Percentiles rank a stretch among this genome's conserved stretches.
These are phyloP conservation scores for Candida krabiensis DNA, from an alignment of 805 yeast genomes.

Conservation along the genomic window DNA sequence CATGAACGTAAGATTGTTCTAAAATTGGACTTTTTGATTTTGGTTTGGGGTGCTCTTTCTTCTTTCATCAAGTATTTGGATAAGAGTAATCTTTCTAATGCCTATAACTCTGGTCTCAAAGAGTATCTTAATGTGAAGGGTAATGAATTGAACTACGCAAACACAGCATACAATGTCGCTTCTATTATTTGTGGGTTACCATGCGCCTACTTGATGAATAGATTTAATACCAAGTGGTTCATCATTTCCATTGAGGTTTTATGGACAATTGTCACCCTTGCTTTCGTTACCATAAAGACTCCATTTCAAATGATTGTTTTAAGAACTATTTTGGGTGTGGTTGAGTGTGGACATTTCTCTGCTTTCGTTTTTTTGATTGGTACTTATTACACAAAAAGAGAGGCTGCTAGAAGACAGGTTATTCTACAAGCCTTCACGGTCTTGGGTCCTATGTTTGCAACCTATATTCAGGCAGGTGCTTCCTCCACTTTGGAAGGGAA, in stretches of 20 bases:
- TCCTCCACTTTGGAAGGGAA: constrained; percentile 26
- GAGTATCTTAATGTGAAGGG: constrained; percentile 33
- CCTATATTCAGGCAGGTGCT: constrained; percentile 45
- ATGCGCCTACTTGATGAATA: constrained; percentile 53
- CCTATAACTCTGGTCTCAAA: constrained; percentile 63
- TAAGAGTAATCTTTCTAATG: constrained; percentile 50
- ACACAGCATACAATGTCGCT: constrained; percentile 38
- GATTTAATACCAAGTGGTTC: constrained; percentile 52
- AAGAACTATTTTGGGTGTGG: constrained; percentile 64
- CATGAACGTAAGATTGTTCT: background rate
- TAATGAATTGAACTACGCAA: constrained; percentile 31
- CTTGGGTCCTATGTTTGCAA: constrained; percentile 55
- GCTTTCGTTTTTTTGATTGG: constrained; percentile 61
- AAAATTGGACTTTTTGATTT: background rate
- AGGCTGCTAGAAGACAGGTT: constrained; percentile 60
- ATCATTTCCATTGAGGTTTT: constrained; percentile 57
- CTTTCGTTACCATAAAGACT: constrained; percentile 48
- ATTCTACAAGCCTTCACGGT: constrained; percentile 62
- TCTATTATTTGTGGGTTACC: constrained; percentile 63
- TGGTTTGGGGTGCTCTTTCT: background rate
- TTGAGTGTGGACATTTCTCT: constrained; percentile 66
- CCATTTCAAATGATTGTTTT: constrained; percentile 55
- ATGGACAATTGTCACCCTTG: constrained; percentile 66
- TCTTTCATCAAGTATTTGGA: constrained; percentile 49
- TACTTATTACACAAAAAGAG: constrained; percentile 54